Base-by-base conservation (phyloP, 176 grass and related monocot species). In the Cenchrus purpureus region DNA sequence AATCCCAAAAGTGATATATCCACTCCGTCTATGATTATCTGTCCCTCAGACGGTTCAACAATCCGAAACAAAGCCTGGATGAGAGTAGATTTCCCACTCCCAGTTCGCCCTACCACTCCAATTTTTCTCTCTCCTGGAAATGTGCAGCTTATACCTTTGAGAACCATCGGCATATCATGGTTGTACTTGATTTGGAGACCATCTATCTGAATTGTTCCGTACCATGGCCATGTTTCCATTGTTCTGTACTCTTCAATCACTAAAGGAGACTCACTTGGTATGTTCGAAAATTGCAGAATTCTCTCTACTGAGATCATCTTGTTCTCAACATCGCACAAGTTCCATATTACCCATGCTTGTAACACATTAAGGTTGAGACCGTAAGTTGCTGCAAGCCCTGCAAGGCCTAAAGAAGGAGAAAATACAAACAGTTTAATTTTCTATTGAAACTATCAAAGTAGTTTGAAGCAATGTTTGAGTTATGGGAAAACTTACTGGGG, bases 271-370 rank as follows among this genome's bases (percentile, higher is more conserved):
- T 98, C 95, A 43, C 91, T 95, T 29, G 85, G 85, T 69, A 91
- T 93, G 66, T 68, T 86, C 37, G 91, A 91, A 72, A 93, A 93
- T 65, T 98, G 95, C n/a, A 98, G 74, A 79, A 95, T 95, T 83
- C 95, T 95, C 86, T 98, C 95, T 68, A 98, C 95, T 10, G 89
- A 95, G 49, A 98, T 98, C 85, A 98, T 98, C 68, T 95, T 98
- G 69, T 98, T 98, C 83, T 98, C 95, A 62, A 98, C 92, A 65
- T 95, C 75, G 50, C 95, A 98, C 28, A 98, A 69, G 68, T 95
- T 93, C 95, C 95, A 98, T 88, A 98, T 88, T 13, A 98, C 92
- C 92, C 92, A 98, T 72, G 93, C 89, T 68, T 98, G 95, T 72
- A 98, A 59, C 29, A 95, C 92, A 85, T 95, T 98, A 77, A 98